These are phyloP conservation scores for Ceratocystis papillata DNA, from an alignment of 2,329 filamentous ascomycete species.

Conservation along the genomic window DNA sequence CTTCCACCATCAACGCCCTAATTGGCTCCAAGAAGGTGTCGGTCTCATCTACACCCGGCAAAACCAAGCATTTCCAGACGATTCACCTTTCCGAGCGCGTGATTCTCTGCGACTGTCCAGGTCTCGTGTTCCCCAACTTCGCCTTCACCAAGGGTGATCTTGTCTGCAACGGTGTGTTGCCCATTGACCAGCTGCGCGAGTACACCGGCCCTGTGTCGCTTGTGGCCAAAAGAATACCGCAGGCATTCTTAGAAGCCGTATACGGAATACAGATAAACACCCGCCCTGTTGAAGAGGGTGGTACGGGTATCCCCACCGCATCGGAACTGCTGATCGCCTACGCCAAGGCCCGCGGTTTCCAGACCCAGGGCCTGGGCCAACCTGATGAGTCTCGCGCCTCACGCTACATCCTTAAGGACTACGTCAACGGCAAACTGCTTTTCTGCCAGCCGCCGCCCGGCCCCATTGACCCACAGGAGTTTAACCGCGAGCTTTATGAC, in stretches of 20 bases:
- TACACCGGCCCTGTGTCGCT: constrained; percentile 78
- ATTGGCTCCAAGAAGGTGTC: constrained; percentile 98
- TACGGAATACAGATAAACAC: constrained; percentile 86
- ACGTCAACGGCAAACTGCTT: constrained; percentile 89
- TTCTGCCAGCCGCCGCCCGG: constrained; percentile 79
- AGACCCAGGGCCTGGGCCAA: constrained; percentile 76
- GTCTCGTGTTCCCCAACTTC: constrained; percentile 97
- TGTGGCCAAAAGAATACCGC: constrained; percentile 74
- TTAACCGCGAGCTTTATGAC: constrained; percentile 87
- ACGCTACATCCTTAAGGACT: constrained; percentile 85
- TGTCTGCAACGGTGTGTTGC: constrained; percentile 86
- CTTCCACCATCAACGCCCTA: constrained; percentile 97
- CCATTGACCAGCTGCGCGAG: constrained; percentile 92
- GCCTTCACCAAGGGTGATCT: constrained; percentile 92
- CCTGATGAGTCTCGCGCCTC: constrained; percentile 90
- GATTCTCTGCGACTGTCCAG: constrained; percentile 91
- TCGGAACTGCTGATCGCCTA: constrained; percentile 79
- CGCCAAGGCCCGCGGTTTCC: constrained; percentile 79
- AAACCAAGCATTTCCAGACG: constrained; percentile 99
- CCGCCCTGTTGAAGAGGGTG: constrained; percentile 78
- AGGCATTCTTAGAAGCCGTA: constrained; percentile 77
- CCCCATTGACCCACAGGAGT: constrained; percentile 59
- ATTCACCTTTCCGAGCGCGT: constrained; percentile 86
- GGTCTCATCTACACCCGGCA: constrained; percentile 91
- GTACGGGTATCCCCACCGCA: constrained; percentile 73